Evolutionary conservation across 2,329 filamentous ascomycete species (phyloP).

Genomic region (Sporothrix pallida): DNA sequence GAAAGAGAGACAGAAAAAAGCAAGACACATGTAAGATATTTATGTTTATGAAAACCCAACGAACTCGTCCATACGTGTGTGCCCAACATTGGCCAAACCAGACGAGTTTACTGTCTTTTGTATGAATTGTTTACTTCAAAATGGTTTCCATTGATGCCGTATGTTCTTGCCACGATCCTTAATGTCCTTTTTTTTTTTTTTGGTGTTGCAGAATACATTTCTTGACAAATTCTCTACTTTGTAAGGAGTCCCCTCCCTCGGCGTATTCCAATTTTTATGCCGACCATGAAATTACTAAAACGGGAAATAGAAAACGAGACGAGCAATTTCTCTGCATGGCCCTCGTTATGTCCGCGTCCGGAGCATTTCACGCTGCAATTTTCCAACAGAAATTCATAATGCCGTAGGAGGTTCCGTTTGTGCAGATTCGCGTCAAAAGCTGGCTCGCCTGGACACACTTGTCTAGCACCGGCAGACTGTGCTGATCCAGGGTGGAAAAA

Average conservation of each 20-base stretch:
- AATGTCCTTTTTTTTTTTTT: neutral
- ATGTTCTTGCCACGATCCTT: too few relatives aligned
- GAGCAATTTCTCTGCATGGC: neutral
- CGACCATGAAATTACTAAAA: conserved; percentile 12
- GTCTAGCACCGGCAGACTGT: neutral
- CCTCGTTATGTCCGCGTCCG: conserved; percentile 10
- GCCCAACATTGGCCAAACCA: conserved; percentile 17
- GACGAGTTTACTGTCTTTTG: too few relatives aligned
- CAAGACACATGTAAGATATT: neutral
- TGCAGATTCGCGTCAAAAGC: neutral
- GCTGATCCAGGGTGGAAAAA: too few relatives aligned
- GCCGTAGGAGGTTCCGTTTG: neutral
- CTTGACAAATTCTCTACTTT: too few relatives aligned
- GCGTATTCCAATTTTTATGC: neutral
- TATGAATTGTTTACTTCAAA: neutral
- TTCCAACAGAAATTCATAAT: neutral
- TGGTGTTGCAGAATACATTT: neutral
- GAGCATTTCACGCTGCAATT: neutral
- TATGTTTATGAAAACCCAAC: neutral
- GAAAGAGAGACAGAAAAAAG: neutral
- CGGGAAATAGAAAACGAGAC: conserved; percentile 30
- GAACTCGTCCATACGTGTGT: conserved; percentile 17
- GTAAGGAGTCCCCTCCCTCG: neutral
- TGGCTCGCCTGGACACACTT: neutral
- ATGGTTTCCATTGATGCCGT: neutral